A percentile compares a stretch with the other conserved stretches of the same genome.
phyloP scores from a whole-genome alignment of 768 basidiomycete genomes.

The Lactarius pseudohatsudake region DNA sequence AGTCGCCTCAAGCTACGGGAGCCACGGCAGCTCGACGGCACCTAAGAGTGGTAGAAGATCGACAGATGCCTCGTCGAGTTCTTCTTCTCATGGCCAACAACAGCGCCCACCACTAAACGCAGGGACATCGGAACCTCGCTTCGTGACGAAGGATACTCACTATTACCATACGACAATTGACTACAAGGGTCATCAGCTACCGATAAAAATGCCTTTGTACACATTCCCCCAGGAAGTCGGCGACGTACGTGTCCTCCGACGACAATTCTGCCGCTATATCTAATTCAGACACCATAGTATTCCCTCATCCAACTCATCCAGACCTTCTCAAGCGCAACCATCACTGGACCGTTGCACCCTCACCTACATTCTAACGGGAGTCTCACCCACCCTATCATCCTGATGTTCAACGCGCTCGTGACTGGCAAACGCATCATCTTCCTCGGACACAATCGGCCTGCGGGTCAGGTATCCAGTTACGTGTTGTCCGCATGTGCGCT shows the following conservation, averaged over 20 bases:
- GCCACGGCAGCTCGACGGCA: constrained; percentile 46
- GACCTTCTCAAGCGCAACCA: constrained; percentile 67
- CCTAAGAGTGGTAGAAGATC: constrained; percentile 57
- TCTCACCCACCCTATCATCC: constrained; percentile 89
- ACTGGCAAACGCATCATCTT: constrained; percentile 95
- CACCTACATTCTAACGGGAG: constrained; percentile 92
- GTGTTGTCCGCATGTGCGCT: constrained; percentile 94
- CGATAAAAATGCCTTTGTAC: constrained; percentile 87
- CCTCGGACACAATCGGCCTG: constrained; percentile 85
- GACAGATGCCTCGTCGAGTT: constrained; percentile 72
- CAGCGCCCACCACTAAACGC: constrained; percentile 37
- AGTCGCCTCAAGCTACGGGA: constrained; percentile 40
- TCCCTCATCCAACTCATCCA: constrained; percentile 89
- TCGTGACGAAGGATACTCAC: constrained; percentile 80
- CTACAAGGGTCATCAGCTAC: constrained; percentile 81
- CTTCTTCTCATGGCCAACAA: constrained; percentile 57
- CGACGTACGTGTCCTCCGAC: constrained; percentile 60
- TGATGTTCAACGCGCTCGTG: constrained; percentile 93
- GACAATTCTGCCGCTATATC: no score
- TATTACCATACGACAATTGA: constrained; percentile 85
- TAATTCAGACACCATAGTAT: constrained; percentile 53
- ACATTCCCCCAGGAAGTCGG: constrained; percentile 96
- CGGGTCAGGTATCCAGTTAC: constrained; percentile 85
- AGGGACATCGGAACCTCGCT: constrained; percentile 45
- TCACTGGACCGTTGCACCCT: constrained; percentile 79